Evolutionary conservation across 306 rosid species (phyloP), one percentile per base, ranked within the genome.

Genomic region (Sophora flavescens): DNA sequence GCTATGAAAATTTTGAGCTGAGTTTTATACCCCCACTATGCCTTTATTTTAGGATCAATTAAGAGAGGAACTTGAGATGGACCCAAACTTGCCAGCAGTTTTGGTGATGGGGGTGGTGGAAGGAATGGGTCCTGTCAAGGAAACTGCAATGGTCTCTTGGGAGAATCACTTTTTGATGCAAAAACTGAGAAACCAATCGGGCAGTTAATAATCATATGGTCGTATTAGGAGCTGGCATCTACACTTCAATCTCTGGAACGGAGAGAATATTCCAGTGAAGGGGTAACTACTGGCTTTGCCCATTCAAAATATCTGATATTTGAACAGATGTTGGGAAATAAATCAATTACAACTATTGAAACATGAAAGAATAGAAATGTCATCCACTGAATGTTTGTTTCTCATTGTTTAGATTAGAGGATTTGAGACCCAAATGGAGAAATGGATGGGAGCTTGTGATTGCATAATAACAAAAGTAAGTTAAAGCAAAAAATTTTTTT

Each of bases 371-470:
- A 61, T 52, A 44, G 52, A 58, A n/a, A 75, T 64, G 17, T 32
- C 65, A 66, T 8, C 0, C 14, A 15, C n/a, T 87, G 41, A 78
- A 71, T 16, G 8, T 28, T 13, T 39, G 74, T 68, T 83, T 77
- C 67, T 60, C 70, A 70, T 71, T 44, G 59, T 81, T 53, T 53
- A 95, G 98, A 61, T 95, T 32, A 89, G 96, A 87, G 99, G 99
- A 35, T 95, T 95, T 53, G 97, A 92, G 84, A 92, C 83, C 14
- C 89, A 87, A 50, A 95, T 95, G 99, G 90, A 89, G 78, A 92
- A 92, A 81, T 95, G 99, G 99, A 95, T 95, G 99, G 97, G 99
- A 84, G 96, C 98, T 78, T 92, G 93, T 83, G 99, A 95, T 69
- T 95, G 99, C 90, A 91, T 95, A 68, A 95, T 95, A 70, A 92